Percentiles rank a stretch among this genome's conserved stretches.
Conservation (phyloP, 78 protist species). For the Bigelowiella natans region DNA sequence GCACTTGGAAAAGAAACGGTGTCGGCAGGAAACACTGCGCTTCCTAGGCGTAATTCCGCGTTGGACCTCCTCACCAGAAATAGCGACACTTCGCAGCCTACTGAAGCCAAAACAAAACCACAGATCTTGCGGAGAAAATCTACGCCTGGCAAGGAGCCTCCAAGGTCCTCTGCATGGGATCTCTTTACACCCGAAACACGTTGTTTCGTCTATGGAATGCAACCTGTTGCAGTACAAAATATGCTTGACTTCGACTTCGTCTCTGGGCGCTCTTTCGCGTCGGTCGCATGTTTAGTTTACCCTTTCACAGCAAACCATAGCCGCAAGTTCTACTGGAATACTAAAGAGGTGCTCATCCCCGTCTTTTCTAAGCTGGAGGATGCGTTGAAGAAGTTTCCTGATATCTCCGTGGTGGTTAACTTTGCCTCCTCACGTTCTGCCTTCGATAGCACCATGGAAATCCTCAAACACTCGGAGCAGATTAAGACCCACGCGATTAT, state of each 20-base stretch:
- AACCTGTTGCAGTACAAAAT: constrained; percentile 21
- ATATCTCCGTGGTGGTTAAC: constrained; percentile 70
- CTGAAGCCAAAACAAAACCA: no score
- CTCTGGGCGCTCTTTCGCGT: constrained; percentile 59
- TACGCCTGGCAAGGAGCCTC: no score
- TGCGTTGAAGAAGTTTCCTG: constrained; percentile 41
- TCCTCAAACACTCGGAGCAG: constrained; percentile 29
- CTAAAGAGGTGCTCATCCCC: constrained; percentile 44
- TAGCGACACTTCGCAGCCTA: no score
- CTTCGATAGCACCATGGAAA: constrained; percentile 52
- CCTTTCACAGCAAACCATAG: constrained; percentile 28
- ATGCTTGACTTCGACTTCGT: constrained; percentile 89
- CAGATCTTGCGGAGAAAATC: no score
- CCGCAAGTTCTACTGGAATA: constrained; percentile 77
- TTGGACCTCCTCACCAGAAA: neutral
- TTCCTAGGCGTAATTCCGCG: neutral
- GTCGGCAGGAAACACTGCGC: neutral
- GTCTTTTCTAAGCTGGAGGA: neutral
- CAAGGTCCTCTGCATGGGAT: no score
- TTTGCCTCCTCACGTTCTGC: constrained; percentile 72
- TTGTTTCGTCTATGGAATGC: constrained; percentile 13
- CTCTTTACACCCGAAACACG: neutral
- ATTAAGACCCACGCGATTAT: constrained; percentile 57
- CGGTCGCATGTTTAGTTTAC: constrained; percentile 72
- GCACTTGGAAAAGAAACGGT: constrained; percentile 26